Evolutionary conservation across 352 stramenopile genomes (phyloP).

Genomic region (Globisporangium uncinulatum): DNA sequence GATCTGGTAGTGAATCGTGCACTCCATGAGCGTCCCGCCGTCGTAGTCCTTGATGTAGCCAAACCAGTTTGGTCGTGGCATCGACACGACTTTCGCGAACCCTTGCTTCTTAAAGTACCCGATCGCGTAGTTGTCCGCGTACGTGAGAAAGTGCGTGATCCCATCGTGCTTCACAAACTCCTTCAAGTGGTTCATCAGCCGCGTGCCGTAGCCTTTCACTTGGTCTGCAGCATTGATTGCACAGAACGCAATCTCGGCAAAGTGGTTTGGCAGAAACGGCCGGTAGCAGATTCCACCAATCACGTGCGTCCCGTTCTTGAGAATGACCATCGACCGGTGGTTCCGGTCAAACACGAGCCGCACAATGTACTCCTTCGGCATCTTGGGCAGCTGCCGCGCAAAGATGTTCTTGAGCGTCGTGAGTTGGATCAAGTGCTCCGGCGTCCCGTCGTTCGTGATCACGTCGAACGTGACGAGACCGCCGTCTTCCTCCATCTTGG

Average conservation of each 20-base stretch:
- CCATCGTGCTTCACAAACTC: constrained; percentile 91
- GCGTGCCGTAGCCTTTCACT: constrained; percentile 96
- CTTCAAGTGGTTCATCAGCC: constrained; percentile 99
- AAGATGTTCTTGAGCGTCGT: constrained; percentile 98
- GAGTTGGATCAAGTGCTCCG: constrained; percentile 89
- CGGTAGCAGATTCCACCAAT: constrained; percentile 99
- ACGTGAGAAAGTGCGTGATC: constrained; percentile 97
- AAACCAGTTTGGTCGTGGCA: constrained; percentile 88
- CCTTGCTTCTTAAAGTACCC: constrained; percentile 99
- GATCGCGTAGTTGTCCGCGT: constrained; percentile 98
- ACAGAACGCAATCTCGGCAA: constrained; percentile 99
- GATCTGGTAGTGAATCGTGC: constrained; percentile 97
- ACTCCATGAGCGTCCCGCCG: constrained; percentile 99
- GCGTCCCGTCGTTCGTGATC: constrained; percentile 87
- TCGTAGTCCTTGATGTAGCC: constrained; percentile 99
- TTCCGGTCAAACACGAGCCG: constrained; percentile 97
- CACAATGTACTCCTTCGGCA: constrained; percentile 99
- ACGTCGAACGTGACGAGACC: constrained; percentile 80
- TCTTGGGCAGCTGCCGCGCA: constrained; percentile 96
- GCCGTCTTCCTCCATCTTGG: constrained; percentile 81
- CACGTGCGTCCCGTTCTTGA: constrained; percentile 89
- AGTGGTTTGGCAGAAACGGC: constrained; percentile 91
- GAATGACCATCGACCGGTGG: constrained; percentile 91
- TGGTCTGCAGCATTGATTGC: constrained; percentile 96
- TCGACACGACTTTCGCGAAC: constrained; percentile 85